These are phyloP conservation scores for Colletotrichum viniferum DNA, from an alignment of 2,329 filamentous ascomycete genomes.

Conservation along the genomic window DNA sequence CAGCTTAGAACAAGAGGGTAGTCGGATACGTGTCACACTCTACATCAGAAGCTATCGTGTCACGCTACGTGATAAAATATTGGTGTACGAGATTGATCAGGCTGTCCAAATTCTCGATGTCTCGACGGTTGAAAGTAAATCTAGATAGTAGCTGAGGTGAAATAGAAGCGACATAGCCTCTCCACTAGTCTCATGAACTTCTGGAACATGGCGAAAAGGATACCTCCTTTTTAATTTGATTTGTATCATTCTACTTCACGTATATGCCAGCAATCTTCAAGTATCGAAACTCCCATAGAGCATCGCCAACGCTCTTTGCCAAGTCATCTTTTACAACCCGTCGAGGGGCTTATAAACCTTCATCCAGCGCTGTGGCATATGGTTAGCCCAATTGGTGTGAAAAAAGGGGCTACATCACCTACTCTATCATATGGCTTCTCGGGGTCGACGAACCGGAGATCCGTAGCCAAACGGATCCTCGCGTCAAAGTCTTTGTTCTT, in stretches of 20 bases:
- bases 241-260: neutral
- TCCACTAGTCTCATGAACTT: neutral
- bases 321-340: neutral
- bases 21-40: neutral
- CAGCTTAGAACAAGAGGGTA: neutral
- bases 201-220: neutral
- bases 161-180: neutral
- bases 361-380: neutral
- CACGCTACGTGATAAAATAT: too few relatives aligned
- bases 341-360: neutral
- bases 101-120: too few relatives aligned
- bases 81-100: too few relatives aligned
- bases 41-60: too few relatives aligned
- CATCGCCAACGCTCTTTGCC: neutral
- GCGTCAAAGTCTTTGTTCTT: slow-evolving; percentile 56
- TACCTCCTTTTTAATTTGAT: neutral
- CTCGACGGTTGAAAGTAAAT: neutral
- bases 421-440: neutral
- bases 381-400: neutral
- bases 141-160: neutral
- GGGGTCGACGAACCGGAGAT: slow-evolving; percentile 58
- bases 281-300: neutral
- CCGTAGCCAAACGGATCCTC: slow-evolving; percentile 58
- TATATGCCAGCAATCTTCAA: neutral
- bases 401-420: neutral